Evolutionary conservation across 129 eudicot genomes (phyloP), one percentile per base, ranked within the genome.

Genomic region (Arctium lappa): DNA sequence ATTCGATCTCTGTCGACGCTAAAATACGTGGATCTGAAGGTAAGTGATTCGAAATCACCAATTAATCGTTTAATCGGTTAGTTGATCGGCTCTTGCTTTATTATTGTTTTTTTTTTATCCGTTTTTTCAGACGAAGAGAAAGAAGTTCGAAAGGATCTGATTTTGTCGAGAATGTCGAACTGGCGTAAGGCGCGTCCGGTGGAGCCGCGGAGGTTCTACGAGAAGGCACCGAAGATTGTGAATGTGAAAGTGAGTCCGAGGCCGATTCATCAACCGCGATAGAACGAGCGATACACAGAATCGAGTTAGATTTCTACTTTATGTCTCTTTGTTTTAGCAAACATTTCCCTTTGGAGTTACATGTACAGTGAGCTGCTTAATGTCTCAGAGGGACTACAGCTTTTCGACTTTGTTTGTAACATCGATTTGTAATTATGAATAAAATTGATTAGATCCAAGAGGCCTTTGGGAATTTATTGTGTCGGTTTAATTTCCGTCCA

Each of bases 201-300:
- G 74, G 94, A 82, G 75, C 62, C 81, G 75, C 88, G 89, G 34
- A 90, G 87, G 86, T 75, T 81, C 33, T 78, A 76, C 38, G 88
- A 85, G 85, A 95, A 95, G 85, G 94, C 86, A 31, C 99, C 99
- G 84, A 94, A 91, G 94, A 91, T 92, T 48, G 97, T 92, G 87
- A 91, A 83, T 56, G 89, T 88, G 78, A 94, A 85, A 78, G 91
- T 89, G 84, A 91, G 82, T 42, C 97, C 97, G 68, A 86, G 97
- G 86, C 91, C 85, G 74, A 92, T 94, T 86, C 94, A 94, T 79
- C 98, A 93, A 77, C 98, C 97, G n/a, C 80, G 98, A 38, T 93
- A 91, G 91, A 83, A 37, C 53, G 72, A 85, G 71, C 44, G 70
- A 22, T 33, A 12, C 86, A 50, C 27, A 36, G 88, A 48, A 60